Base-by-base conservation (phyloP, 352 stramenopile genomes). In the Pythium aphanidermatum region DNA sequence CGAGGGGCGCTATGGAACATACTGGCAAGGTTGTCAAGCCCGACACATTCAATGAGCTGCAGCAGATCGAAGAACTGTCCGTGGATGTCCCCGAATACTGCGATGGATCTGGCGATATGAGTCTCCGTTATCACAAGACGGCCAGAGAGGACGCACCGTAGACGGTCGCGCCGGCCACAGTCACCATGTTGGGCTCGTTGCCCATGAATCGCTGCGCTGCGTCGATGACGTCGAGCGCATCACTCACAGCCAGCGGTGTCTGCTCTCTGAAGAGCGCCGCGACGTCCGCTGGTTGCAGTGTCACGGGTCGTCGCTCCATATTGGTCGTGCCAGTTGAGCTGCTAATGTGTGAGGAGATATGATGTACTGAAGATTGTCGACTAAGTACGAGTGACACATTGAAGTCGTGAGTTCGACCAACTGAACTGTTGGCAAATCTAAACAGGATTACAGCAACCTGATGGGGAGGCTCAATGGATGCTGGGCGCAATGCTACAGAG, bases 1-100 rank as follows among this genome's bases (percentile, higher is more conserved):
- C n/a, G n/a, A n/a, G n/a, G n/a, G n/a, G n/a, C n/a, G n/a, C n/a
- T n/a, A 35, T n/a, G 11, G 30, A n/a, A 53, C 46, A 12, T 43
- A 83, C 70, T 58, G 20, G 53, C 48, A 20, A 86, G 38, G n/a
- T 57, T 30, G 4, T 47, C 53, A 8, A 82, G 46, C 4, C 48
- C 68, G 27, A 72, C 57, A 19, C 59, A 57, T 28, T 89, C 74
- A 27, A 89, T 48, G 16, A 88, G 58, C 24, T 70, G 59, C 53
- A 88, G 71, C 12, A 88, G 55, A 39, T 88, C 78, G 43, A 73
- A 91, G 48, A 88, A 91, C 57, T 91, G 78, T 7, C 78, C 75
- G n/a, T 91, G 78, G 26, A 91, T 77, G 28, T 88, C 78, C 5
- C 78, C 75, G 65, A 91, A 79, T 8, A 92, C 80, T 92, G 46